Conservation (phyloP, 352 stramenopile genomes). For the Pythium phragmiticola region DNA sequence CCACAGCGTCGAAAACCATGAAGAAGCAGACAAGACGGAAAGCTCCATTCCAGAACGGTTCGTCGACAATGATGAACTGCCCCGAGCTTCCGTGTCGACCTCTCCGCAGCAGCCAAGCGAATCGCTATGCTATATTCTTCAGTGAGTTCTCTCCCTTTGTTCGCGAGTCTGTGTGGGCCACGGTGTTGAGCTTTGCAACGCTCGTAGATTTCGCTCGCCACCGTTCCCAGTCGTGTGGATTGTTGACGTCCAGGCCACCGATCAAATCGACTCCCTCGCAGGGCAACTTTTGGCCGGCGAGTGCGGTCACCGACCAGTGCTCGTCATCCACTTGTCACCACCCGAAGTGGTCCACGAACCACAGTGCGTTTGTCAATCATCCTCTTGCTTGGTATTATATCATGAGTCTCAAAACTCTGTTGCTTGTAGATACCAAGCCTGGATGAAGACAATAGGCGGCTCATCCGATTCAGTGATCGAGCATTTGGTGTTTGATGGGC, state of each 20-base stretch:
- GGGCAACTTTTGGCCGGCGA: conserved; percentile 20
- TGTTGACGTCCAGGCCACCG: conserved; percentile 40
- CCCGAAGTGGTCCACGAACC: neutral
- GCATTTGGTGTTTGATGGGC: conserved; percentile 57
- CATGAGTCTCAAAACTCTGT: neutral
- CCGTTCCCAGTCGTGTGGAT: conserved; percentile 54
- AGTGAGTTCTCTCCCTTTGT: conserved; percentile 17
- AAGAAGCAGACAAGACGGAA: conserved; percentile 12
- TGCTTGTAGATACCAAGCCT: conserved; percentile 11
- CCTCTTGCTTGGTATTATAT: neutral
- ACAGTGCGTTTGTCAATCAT: neutral
- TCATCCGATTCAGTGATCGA: conserved; percentile 10
- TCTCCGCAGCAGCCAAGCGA: neutral
- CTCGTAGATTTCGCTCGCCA: conserved; percentile 24
- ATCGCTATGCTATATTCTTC: conserved; percentile 38
- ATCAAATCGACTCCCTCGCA: conserved; percentile 34
- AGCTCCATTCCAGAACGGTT: conserved; percentile 11
- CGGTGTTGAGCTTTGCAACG: neutral
- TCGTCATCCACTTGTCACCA: conserved; percentile 61
- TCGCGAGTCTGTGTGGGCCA: too few species aligned
- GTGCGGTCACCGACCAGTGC: conserved; percentile 35
- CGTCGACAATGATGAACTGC: neutral
- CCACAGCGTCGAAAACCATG: neutral
- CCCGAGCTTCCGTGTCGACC: neutral
- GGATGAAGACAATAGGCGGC: conserved; percentile 13